Evolutionary conservation across 1,284 basidiomycete genomes (phyloP).

Genomic region (Cutaneotrichosporon sp.): DNA sequence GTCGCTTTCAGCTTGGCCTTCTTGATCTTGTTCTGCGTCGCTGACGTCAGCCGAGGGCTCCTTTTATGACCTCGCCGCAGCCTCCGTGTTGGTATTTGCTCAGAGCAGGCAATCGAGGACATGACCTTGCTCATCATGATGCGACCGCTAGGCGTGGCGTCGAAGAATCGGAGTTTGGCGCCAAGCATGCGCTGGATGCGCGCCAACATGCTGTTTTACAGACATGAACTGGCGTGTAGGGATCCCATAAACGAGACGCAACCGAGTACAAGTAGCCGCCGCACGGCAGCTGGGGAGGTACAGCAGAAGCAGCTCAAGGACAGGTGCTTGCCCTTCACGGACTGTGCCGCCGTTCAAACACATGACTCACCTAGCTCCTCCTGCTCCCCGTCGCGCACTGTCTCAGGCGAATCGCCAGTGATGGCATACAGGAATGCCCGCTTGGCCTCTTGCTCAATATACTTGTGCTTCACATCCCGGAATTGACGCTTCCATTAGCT

Average conservation of each 20-base stretch:
- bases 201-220: slow-evolving; percentile 38
- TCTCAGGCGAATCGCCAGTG: slow-evolving; percentile 69
- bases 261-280: too few species aligned
- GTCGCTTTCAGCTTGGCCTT: slow-evolving; percentile 62
- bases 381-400: slow-evolving; percentile 68
- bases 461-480: slow-evolving; percentile 77
- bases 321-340: too few species aligned
- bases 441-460: slow-evolving; percentile 80
- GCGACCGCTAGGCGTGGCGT: slow-evolving; percentile 50
- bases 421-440: slow-evolving; percentile 76
- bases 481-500: slow-evolving; percentile 55
- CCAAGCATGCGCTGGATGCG: slow-evolving; percentile 44
- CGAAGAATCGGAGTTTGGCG: slow-evolving; percentile 48
- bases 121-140: slow-evolving; percentile 53
- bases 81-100: too few species aligned
- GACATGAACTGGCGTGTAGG: slow-evolving; percentile 33
- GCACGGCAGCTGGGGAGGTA: neutral
- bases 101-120: slow-evolving; percentile 52
- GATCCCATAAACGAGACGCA: slow-evolving; percentile 39
- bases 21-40: slow-evolving; percentile 58
- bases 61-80: neutral
- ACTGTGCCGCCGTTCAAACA: too few species aligned
- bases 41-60: slow-evolving; percentile 51
- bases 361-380: slow-evolving; percentile 53
- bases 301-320: neutral